Evolutionary conservation across 1,284 basidiomycete species (phyloP), one percentile per base, ranked within the genome.

Genomic region (Leccinum griseonigrum): DNA sequence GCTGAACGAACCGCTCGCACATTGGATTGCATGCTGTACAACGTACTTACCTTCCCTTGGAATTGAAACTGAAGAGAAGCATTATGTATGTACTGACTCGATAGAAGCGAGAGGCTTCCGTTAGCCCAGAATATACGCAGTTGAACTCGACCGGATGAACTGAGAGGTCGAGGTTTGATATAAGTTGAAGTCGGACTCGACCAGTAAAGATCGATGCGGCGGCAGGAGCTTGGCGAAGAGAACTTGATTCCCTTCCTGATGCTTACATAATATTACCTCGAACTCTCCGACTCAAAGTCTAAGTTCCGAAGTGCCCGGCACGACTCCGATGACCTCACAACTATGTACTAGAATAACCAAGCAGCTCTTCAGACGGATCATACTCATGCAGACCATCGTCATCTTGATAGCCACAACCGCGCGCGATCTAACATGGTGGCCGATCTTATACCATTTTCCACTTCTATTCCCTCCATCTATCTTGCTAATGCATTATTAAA

Each of bases 381-480:
- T 22, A 8, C 40, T 16, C 36, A 16, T 26, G 10, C 14, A 60
- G 51, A 56, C 16, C 5, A 22, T 48, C 34, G 38, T 9, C 50
- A 11, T 18, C 46, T 56, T 4, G 51, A 54, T 54, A 31, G n/a
- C 18, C 18, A 46, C 26, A 52, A 22, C 32, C 26, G 26, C 29
- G 26, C 29, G 38, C 31, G 31, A 36, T 36, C 40, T 26, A 32
- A 48, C 38, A 40, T 51, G 54, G 6, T 32, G 13, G 43, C 38
- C 51, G 54, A 26, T 62, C 48, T 56, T 40, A 54, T 48, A 62
- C 43, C 10, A 34, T 67, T 54, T 34, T 53, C 48, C 55, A 60
- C 53, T 48, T 31, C 26, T 14, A 48, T 57, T 16, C 28, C 34
- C 31, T 29, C 31, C 56, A 2, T 61, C 64, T 62, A 72, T 61